phyloP scores from a whole-genome alignment of 108 stramenopile species.

The Poteriospumella lacustris region DNA sequence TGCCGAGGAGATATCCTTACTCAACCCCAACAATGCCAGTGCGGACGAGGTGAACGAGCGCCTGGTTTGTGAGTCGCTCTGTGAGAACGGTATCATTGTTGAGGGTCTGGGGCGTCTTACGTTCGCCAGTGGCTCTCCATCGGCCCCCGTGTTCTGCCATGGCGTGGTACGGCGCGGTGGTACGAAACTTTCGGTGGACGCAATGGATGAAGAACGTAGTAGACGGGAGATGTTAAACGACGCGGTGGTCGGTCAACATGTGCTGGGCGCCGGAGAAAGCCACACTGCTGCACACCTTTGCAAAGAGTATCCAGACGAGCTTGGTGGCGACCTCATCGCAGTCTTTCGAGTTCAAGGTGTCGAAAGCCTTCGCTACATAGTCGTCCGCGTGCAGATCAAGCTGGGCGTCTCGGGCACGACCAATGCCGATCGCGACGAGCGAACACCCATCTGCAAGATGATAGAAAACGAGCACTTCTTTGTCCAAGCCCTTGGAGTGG shows the following conservation, averaged over 20 bases:
- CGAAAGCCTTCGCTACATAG: conserved; percentile 4
- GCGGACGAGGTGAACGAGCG: conserved; percentile 18
- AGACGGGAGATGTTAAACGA: not conserved
- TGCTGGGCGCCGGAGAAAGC: not conserved
- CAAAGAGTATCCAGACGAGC: conserved; percentile 12
- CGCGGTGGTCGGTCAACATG: not conserved
- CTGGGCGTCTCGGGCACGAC: not conserved
- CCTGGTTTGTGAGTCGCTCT: conserved; percentile 10
- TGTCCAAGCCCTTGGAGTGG: not conserved
- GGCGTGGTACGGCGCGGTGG: not conserved
- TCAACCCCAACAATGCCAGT: conserved; percentile 16
- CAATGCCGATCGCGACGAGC: not conserved
- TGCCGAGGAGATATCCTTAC: conserved; percentile 5
- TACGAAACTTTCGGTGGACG: not conserved
- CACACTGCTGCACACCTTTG: not conserved
- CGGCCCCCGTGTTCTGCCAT: not conserved
- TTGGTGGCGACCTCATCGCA: conserved; percentile 14
- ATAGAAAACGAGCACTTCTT: conserved; percentile 11
- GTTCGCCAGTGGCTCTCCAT: not conserved
- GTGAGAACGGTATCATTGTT: not conserved
- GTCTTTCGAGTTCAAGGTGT: conserved; percentile 11
- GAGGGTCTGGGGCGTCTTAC: not conserved
- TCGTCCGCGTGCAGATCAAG: conserved; percentile 18
- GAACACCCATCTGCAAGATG: conserved; percentile 3
- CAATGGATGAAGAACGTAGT: not conserved